phyloP scores from a whole-genome alignment of 2,329 filamentous ascomycete species.

The Colletotrichum trifolii region DNA sequence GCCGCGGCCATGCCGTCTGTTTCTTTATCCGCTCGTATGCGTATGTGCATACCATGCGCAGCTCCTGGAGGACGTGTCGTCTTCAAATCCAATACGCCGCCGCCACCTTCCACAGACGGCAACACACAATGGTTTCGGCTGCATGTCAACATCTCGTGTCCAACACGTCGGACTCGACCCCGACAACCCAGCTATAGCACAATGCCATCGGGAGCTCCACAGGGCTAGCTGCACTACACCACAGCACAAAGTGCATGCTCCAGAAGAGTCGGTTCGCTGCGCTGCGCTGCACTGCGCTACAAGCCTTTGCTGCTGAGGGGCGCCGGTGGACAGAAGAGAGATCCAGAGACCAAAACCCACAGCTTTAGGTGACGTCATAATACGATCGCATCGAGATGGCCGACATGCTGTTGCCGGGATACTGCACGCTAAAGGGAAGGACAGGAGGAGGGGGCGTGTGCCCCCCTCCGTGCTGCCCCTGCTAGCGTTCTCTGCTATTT shows the following conservation, averaged over 20 bases:
- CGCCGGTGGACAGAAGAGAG: neutral
- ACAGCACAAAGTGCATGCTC: too few species aligned
- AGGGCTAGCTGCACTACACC: too few species aligned
- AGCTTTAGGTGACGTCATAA: constrained; percentile 26
- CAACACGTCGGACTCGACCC: too few species aligned
- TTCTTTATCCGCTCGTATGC: neutral
- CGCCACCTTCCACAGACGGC: too few species aligned
- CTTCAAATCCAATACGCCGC: too few species aligned
- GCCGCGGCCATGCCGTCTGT: constrained; percentile 9
- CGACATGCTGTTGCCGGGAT: constrained; percentile 22
- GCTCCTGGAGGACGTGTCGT: neutral
- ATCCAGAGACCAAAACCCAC: constrained; percentile 11
- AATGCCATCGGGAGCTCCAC: too few species aligned
- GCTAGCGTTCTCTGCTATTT: neutral
- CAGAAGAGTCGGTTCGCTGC: too few species aligned
- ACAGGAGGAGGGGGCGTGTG: constrained; percentile 16
- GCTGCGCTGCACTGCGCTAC: neutral
- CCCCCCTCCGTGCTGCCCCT: constrained; percentile 10
- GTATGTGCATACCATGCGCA: constrained; percentile 2
- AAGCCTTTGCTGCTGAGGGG: constrained; percentile 2
- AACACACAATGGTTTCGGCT: too few species aligned
- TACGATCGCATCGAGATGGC: constrained; percentile 34
- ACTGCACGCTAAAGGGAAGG: neutral
- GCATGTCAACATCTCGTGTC: too few species aligned
- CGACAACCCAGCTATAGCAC: too few species aligned